These are phyloP conservation scores for Tricholoma sp. DNA, from an alignment of 768 basidiomycete genomes.

Conservation along the genomic window DNA sequence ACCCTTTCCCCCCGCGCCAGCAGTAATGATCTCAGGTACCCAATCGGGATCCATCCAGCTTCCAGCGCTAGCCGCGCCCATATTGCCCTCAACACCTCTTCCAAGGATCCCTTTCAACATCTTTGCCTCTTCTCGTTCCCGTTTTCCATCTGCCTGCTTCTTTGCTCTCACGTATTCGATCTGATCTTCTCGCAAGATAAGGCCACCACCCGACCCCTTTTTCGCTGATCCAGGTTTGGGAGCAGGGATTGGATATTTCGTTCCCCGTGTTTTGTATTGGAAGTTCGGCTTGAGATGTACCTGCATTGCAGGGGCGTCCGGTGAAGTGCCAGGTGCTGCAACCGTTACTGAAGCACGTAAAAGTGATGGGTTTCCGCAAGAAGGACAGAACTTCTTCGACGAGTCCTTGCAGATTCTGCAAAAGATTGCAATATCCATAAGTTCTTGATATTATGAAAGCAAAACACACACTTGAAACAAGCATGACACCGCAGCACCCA, in stretches of 20 bases:
- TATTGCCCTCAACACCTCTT: conserved; percentile 40
- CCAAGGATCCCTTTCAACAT: conserved; percentile 61
- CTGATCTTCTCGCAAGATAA: conserved; percentile 93
- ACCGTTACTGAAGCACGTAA: conserved; percentile 89
- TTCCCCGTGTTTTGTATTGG: conserved; percentile 89
- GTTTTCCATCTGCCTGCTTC: conserved; percentile 66
- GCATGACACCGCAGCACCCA: conserved; percentile 98
- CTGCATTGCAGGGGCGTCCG: conserved; percentile 66
- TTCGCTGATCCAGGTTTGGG: conserved; percentile 89
- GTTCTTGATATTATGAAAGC: not conserved
- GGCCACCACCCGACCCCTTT: conserved; percentile 70
- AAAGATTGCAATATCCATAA: not conserved
- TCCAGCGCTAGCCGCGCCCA: conserved; percentile 49
- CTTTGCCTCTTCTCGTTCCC: conserved; percentile 72
- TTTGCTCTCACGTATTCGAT: conserved; percentile 80
- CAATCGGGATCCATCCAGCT: conserved; percentile 97
- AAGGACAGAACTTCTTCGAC: conserved; percentile 94
- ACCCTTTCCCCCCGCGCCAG: conserved; percentile 67
- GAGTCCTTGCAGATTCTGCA: conserved; percentile 91
- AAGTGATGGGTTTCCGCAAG: conserved; percentile 91
- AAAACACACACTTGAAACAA: conserved; percentile 86
- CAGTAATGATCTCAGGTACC: conserved; percentile 75
- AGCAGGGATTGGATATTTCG: conserved; percentile 86
- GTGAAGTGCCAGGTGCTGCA: conserved; percentile 53
- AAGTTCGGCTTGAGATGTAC: conserved; percentile 95